Evolutionary conservation across 2,329 filamentous ascomycete genomes (phyloP), one percentile per base, ranked within the genome.

Genomic region (Raffaelea arxii): DNA sequence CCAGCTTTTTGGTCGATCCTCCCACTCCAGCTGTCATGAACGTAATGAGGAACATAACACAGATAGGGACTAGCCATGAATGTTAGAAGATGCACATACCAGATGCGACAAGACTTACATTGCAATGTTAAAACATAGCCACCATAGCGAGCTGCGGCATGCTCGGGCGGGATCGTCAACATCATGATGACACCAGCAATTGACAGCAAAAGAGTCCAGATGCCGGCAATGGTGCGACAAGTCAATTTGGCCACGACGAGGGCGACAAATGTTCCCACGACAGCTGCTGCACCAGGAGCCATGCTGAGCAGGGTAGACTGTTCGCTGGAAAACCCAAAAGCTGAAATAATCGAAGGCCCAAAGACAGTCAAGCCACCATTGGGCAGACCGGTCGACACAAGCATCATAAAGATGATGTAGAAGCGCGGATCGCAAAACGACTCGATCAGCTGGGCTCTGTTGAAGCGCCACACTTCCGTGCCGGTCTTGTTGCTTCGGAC

Each of bases 401-500:
- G 60, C 3, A 72, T 46, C 25, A 75, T 77, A 54, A 80, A 77
- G 16, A 80, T 65, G 58, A 80, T 79, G 53, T 73, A 72, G 55
- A 49, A 46, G 3, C 47, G 47, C 2, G 42, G 39, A 42, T 81
- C 77, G 41, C 62, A 58, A 45, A 78, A 75, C 0, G 75, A 74
- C 53, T 80, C 77, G 16, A 62, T 55, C 41, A 79, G 65, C 55
- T 80, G 77, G 21, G 68, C 65, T 46, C 65, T 68, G 54, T 78
- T 78, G 47, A 78, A 57, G 51, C 63, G 58, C 51, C 74, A 72
- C 50, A 79, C 76, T 56, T 79, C 75, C 3, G 78, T 66, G 6
- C 75, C 75, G 0, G 76, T 79, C 54, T 80, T 75, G 51, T 79
- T 78, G 25, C 67, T 66, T 2, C 72, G 64, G 43, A 80, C 58